Base-by-base conservation (phyloP, 371 early-diverging fungal species). In the Mucor piriformis region DNA sequence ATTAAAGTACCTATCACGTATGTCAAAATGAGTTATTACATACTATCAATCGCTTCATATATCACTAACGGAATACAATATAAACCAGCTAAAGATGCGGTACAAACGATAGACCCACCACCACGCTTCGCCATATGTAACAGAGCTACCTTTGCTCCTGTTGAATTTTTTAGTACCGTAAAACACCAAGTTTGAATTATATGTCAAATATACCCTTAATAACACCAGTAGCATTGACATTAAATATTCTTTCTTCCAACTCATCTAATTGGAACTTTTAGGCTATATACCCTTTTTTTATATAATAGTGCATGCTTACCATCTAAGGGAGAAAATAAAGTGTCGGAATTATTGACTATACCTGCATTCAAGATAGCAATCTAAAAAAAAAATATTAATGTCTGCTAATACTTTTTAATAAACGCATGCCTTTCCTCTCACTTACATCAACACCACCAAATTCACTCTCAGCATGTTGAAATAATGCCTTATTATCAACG, bases 191-290 rank as follows among this genome's bases (percentile, higher is more conserved):
- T n/a, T n/a, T n/a, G n/a, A n/a, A n/a, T n/a, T n/a, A n/a, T n/a
- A n/a, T n/a, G n/a, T 38, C 15, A 15, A 15, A 4, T 15, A 18
- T 42, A 0, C 74, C 73, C 38, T 86, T 76, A 46, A 92, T 77
- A 7, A 90, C 87, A 29, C 84, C 83, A 3, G 68, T 79, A 7
- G 88, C 58, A 68, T 92, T 90, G 50, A 92, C 75, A 52, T 85
- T 78, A 7, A 92, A 55, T 15, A 85, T 85, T 5, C 67, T 74
- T 16, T 59, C 63, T 18, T 74, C 71, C 24, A 54, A 20, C 11
- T 57, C 54, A 55, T 70, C 68, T 61, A 34, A n/a, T n/a, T n/a
- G n/a, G n/a, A n/a, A n/a, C n/a, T n/a, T n/a, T 25, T 21, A 38
- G 16, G 38, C 38, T 10, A 1, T n/a, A 10, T 38, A 12, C 4